phyloP scores from a whole-genome alignment of 2,329 filamentous ascomycete genomes.

The Amphichorda felina region DNA sequence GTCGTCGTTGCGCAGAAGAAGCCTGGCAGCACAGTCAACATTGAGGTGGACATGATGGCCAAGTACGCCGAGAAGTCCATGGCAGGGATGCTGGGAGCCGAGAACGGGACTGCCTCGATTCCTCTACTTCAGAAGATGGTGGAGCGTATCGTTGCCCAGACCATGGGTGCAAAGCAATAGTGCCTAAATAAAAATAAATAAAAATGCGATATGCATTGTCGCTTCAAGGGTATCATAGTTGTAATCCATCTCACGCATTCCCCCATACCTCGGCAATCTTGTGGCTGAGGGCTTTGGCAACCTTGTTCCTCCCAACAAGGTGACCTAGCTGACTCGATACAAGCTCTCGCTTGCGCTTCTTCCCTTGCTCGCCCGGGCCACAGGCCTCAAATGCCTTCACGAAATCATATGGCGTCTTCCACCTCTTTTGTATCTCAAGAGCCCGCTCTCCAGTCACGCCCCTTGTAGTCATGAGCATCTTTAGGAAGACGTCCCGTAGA shows the following conservation, averaged over 20 bases:
- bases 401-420: slow-evolving; percentile 62
- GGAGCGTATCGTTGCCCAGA: slow-evolving; percentile 62
- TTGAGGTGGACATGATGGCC: slow-evolving; percentile 82
- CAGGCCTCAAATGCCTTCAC: slow-evolving; percentile 56
- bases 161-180: slow-evolving; percentile 13
- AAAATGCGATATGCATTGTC: background rate
- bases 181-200: slow-evolving; percentile 1
- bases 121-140: slow-evolving; percentile 61
- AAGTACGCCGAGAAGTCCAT: slow-evolving; percentile 90
- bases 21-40: slow-evolving; percentile 71
- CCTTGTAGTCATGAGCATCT: slow-evolving; percentile 76
- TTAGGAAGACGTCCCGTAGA: slow-evolving; percentile 63
- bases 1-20: slow-evolving; percentile 73
- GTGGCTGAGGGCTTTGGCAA: slow-evolving; percentile 51
- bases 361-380: slow-evolving; percentile 32
- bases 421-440: slow-evolving; percentile 66
- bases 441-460: slow-evolving; percentile 70
- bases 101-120: slow-evolving; percentile 36
- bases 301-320: slow-evolving; percentile 56
- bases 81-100: slow-evolving; percentile 51
- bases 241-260: slow-evolving; percentile 20
- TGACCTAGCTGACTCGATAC: slow-evolving; percentile 43
- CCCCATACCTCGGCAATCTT: slow-evolving; percentile 67
- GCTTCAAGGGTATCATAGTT: slow-evolving; percentile 10
- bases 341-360: slow-evolving; percentile 47